Evolutionary conservation across 2,329 filamentous ascomycete genomes (phyloP).

Genomic region (Knoxdaviesia capensis): DNA sequence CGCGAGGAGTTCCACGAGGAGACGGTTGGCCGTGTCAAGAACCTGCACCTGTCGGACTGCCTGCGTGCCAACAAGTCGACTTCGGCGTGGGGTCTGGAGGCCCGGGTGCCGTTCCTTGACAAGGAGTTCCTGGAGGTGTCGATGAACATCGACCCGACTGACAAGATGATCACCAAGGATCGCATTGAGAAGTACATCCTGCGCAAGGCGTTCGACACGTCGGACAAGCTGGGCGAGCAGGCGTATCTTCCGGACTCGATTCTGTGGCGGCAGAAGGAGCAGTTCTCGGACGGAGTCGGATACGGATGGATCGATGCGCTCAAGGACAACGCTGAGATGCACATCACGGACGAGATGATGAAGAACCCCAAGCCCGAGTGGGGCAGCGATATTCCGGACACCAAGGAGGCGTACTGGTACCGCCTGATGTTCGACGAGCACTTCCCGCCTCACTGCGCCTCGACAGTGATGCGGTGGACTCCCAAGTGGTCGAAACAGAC

Average conservation of each 20-base stretch:
- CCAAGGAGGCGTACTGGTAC: constrained; percentile 99
- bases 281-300: constrained; percentile 95
- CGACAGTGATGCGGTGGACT: constrained; percentile 89
- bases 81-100: constrained; percentile 92
- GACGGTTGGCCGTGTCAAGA: constrained; percentile 84
- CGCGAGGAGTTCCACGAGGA: constrained; percentile 90
- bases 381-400: constrained; percentile 81
- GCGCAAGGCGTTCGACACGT: constrained; percentile 91
- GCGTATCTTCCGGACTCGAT: constrained; percentile 94
- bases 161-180: constrained; percentile 88
- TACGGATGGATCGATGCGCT: constrained; percentile 98
- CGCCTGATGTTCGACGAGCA: constrained; percentile 97
- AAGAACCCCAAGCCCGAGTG: constrained; percentile 95
- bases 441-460: constrained; percentile 80
- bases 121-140: constrained; percentile 84
- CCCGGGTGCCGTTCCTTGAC: constrained; percentile 92
- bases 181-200: constrained; percentile 95
- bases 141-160: constrained; percentile 85
- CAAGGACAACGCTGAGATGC: constrained; percentile 78
- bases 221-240: constrained; percentile 57
- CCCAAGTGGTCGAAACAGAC: constrained; percentile 95
- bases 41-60: constrained; percentile 91
- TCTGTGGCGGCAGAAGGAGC: constrained; percentile 97
- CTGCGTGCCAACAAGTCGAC: constrained; percentile 98
- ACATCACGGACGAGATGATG: constrained; percentile 94